Conservation (phyloP, 2,329 filamentous ascomycete species). For the Colletotrichum acutatum region DNA sequence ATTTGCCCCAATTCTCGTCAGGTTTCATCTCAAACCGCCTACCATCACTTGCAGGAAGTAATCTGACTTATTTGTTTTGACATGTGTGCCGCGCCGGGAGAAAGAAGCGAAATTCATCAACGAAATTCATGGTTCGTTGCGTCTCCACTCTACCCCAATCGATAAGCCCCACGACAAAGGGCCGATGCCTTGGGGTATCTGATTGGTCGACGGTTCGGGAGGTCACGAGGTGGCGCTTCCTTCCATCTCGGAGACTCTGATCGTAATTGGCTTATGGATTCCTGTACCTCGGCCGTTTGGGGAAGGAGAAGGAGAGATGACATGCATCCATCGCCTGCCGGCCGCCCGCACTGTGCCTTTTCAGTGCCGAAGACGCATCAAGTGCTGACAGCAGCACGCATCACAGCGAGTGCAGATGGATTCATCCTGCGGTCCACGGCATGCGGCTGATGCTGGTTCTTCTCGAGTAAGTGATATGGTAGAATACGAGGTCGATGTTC, state of each 20-base stretch:
- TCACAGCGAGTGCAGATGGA: no score
- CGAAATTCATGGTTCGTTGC: background rate
- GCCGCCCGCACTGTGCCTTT: background rate
- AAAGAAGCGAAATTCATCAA: background rate
- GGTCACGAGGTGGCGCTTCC: conserved; percentile 17
- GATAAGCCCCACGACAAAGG: conserved; percentile 1
- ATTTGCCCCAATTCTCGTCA: background rate
- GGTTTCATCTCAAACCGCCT: background rate
- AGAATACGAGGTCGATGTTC: no score
- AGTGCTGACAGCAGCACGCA: background rate
- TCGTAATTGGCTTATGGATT: background rate
- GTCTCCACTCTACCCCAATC: conserved; percentile 20
- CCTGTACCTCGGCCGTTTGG: conserved; percentile 8
- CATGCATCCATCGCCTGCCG: background rate
- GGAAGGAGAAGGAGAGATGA: conserved; percentile 5
- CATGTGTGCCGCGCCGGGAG: background rate
- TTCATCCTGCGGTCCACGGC: background rate
- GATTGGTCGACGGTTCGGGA: background rate
- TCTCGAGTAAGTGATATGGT: no score
- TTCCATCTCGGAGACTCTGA: background rate
- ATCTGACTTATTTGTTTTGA: background rate
- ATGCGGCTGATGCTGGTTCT: background rate
- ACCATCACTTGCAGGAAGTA: background rate
- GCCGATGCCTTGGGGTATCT: background rate
- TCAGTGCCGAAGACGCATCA: conserved; percentile 1